A percentile compares a stretch with the other conserved stretches of the same genome.
Evolutionary conservation across 2,329 filamentous ascomycete species (phyloP).

Genomic region (Colletotrichum tofieldiae): DNA sequence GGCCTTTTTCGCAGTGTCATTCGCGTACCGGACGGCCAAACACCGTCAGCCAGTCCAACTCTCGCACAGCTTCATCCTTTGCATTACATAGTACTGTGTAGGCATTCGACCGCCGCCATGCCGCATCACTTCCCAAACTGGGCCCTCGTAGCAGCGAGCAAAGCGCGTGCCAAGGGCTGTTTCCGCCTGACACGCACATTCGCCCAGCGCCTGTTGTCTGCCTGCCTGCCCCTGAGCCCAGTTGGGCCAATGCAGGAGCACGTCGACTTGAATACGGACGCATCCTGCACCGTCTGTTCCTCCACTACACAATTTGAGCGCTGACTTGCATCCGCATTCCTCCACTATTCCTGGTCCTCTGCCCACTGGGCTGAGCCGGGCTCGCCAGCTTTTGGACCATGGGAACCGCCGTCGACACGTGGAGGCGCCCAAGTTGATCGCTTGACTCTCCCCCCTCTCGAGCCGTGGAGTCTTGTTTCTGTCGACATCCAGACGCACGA

Average conservation of each 20-base stretch:
- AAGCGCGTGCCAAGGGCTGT: slow-evolving; percentile 20
- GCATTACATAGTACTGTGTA: not conserved
- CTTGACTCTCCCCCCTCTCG: slow-evolving; percentile 18
- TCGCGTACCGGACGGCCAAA: too few relatives aligned
- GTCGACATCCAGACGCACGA: slow-evolving; percentile 17
- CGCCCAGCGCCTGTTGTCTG: not conserved
- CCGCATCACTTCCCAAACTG: slow-evolving; percentile 16
- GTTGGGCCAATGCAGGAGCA: not conserved
- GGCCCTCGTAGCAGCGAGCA: slow-evolving; percentile 21
- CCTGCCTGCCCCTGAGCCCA: not conserved
- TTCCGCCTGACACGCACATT: not conserved
- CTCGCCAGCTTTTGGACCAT: not conserved
- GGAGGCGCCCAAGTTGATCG: slow-evolving; percentile 40
- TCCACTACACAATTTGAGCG: not conserved
- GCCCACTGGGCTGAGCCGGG: slow-evolving; percentile 17
- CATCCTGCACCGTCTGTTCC: not conserved
- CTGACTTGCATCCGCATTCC: slow-evolving; percentile 28
- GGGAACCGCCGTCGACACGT: slow-evolving; percentile 38
- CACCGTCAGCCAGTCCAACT: not conserved
- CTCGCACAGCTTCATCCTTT: not conserved
- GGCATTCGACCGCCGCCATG: not conserved
- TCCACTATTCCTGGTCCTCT: slow-evolving; percentile 8
- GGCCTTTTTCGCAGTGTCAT: too few relatives aligned
- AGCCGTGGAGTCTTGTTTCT: slow-evolving; percentile 13
- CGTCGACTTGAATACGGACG: not conserved